Evolutionary conservation across 805 yeast species (phyloP).

Genomic region (Myxozyma sirexii): DNA sequence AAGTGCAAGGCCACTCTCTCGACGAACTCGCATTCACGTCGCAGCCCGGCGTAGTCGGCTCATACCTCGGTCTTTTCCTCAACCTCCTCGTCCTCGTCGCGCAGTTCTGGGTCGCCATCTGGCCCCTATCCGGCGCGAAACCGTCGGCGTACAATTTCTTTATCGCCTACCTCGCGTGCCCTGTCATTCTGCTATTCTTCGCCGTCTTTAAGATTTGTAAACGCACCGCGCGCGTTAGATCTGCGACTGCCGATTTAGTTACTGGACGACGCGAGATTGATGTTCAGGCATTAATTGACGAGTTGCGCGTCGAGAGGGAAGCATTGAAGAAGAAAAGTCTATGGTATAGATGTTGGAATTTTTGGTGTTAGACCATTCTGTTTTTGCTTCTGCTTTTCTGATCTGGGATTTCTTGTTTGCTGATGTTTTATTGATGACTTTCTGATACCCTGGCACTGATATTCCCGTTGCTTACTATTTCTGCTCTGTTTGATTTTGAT

Average conservation of each 20-base stretch:
- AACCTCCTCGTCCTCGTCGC: constrained; percentile 66
- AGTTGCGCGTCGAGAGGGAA: constrained; percentile 60
- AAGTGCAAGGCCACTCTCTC: constrained; percentile 64
- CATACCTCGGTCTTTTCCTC: constrained; percentile 61
- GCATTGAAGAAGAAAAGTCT: constrained; percentile 50
- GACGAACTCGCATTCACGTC: constrained; percentile 70
- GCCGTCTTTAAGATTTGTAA: constrained; percentile 55
- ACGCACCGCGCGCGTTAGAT: constrained; percentile 48
- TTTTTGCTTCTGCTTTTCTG: not conserved
- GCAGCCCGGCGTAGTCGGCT: constrained; percentile 69
- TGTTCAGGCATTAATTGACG: constrained; percentile 57
- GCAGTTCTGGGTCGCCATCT: constrained; percentile 81
- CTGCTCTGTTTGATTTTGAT: no score
- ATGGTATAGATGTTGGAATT: constrained; percentile 54
- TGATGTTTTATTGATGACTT: no score
- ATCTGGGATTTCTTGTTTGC: no score
- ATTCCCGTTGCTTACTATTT: no score
- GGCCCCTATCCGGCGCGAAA: constrained; percentile 56
- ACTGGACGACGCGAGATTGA: constrained; percentile 66
- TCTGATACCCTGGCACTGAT: no score
- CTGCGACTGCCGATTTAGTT: constrained; percentile 59
- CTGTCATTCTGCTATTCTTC: constrained; percentile 49
- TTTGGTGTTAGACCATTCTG: constrained; percentile 54
- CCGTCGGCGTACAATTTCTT: constrained; percentile 51
- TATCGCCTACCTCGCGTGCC: constrained; percentile 56